Percentiles rank a stretch among this genome's conserved stretches.
Evolutionary conservation across 768 basidiomycete genomes (phyloP).

Genomic region (Lyophyllum shimeji): DNA sequence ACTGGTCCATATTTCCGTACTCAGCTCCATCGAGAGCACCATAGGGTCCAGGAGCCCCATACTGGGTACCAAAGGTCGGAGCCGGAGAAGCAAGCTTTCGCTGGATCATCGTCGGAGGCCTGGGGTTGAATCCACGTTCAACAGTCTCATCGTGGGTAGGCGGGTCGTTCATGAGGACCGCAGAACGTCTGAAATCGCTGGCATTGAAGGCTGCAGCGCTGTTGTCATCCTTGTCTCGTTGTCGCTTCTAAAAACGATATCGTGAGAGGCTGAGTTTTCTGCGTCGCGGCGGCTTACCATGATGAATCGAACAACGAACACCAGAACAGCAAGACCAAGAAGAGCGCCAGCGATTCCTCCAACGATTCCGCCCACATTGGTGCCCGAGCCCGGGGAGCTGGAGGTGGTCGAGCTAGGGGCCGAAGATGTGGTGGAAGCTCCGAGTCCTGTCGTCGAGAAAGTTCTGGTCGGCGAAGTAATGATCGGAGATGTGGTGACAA

Average conservation of each 20-base stretch:
- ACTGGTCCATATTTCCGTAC: conserved; percentile 17
- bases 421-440: conserved; percentile 11
- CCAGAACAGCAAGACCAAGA: conserved; percentile 37
- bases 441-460: not conserved
- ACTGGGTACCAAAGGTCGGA: conserved; percentile 32
- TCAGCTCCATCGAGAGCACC: conserved; percentile 12
- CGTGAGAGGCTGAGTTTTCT: not conserved
- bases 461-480: not conserved
- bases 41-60: conserved; percentile 26
- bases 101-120: conserved; percentile 48
- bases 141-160: conserved; percentile 38
- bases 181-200: conserved; percentile 62
- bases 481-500: not conserved
- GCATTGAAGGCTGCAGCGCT: conserved; percentile 51
- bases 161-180: conserved; percentile 58
- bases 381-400: conserved; percentile 8
- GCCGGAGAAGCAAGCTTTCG: conserved; percentile 26
- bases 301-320: conserved; percentile 45
- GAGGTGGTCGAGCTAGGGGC: conserved; percentile 19
- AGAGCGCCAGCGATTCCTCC: conserved; percentile 49
- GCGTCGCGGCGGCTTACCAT: conserved; percentile 33
- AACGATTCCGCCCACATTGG: conserved; percentile 31
- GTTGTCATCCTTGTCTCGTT: conserved; percentile 44
- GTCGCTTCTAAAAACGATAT: conserved; percentile 26
- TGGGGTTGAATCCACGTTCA: conserved; percentile 46